Base-by-base conservation (phyloP, 495 filamentous ascomycete species). In the Pyrenula massariospora region DNA sequence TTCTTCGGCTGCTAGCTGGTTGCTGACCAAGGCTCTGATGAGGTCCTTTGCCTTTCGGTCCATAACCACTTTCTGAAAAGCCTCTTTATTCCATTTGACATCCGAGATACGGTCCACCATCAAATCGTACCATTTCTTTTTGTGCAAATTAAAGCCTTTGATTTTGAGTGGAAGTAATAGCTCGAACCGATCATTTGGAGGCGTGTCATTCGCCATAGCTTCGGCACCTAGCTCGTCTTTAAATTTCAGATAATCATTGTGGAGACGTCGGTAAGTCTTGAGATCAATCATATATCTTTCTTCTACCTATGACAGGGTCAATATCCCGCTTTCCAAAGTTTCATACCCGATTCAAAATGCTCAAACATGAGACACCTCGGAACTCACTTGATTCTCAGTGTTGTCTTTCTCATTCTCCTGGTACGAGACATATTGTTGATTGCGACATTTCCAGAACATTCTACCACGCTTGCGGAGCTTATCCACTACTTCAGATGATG, bases 31-130 rank as follows among this genome's bases (percentile, higher is more conserved):
- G 3, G 79, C 71, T 54, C 73, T 67, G 50, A 84, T 72, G 8
- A 82, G 63, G 42, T 78, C 68, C 63, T 82, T 84, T 51, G 77
- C 72, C 50, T 74, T 67, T 0, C 64, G 51, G 0, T 77, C 71
- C 1, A 86, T 66, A 3, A 84, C 77, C 0, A 86, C 69, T 0
- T 70, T 70, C 24, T 80, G 74, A 59, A 85, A 84, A 11, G 78
- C 80, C 2, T 68, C 63, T 1, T 68, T 62, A 57, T 83, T 73
- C 74, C 77, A 85, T 1, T 58, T 62, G 21, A 83, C 76, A 53
- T 78, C 66, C 50, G 62, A 53, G 21, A 71, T 53, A 31, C 60
- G 48, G 12, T 69, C 67, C 25, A 75, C 55, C 59, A 73, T 64
- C 59, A 77, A 66, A 54, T 66, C 24, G 54, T 74, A 36, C 70